These are phyloP conservation scores for Boletus mariae DNA, from an alignment of 1,284 basidiomycete genomes.

Conservation along the genomic window DNA sequence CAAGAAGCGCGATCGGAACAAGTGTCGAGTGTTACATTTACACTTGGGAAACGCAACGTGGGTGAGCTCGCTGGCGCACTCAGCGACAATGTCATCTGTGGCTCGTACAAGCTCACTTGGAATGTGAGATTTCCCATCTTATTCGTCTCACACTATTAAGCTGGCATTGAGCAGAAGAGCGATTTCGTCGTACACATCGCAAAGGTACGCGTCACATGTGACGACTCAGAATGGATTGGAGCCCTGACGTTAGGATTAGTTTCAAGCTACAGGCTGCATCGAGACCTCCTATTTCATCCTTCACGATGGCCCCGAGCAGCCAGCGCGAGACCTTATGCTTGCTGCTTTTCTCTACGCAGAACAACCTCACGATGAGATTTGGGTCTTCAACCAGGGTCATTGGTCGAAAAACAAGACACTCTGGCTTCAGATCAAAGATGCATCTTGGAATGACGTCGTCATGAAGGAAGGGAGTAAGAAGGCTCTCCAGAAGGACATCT, in stretches of 20 bases:
- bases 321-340: constrained; percentile 51
- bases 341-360: constrained; percentile 50
- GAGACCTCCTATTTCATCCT: constrained; percentile 48
- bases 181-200: constrained; percentile 48
- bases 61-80: constrained; percentile 48
- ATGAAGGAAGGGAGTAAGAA: constrained; percentile 70
- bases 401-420: constrained; percentile 65
- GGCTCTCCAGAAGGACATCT: constrained; percentile 64
- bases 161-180: constrained; percentile 34
- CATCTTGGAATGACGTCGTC: constrained; percentile 72
- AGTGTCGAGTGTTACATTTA: constrained; percentile 48
- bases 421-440: constrained; percentile 70
- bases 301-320: constrained; percentile 56
- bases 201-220: constrained; percentile 24
- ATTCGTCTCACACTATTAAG: neutral
- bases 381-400: constrained; percentile 67
- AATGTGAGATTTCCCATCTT: constrained; percentile 40
- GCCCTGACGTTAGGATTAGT: constrained; percentile 37
- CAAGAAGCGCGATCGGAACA: constrained; percentile 36
- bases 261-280: constrained; percentile 36
- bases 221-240: neutral
- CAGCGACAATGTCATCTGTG: constrained; percentile 49
- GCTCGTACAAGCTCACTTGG: constrained; percentile 56
- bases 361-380: constrained; percentile 63
- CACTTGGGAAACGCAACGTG: constrained; percentile 42